Evolutionary conservation across 257 asterid species (phyloP).

Genomic region (Solanum verrucosum): DNA sequence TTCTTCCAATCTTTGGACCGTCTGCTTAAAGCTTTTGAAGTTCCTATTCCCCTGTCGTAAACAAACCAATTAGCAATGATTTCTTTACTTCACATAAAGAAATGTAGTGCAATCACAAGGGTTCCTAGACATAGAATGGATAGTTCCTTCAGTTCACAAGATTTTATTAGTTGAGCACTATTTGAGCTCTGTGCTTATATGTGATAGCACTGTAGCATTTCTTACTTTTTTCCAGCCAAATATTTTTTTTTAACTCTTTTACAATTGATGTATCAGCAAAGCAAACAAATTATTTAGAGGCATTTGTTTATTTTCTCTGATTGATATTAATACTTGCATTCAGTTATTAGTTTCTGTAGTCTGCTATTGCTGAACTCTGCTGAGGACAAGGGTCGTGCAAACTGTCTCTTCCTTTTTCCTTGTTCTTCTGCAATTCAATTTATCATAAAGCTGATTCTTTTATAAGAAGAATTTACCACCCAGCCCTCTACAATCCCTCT

Average conservation of each 20-base stretch:
- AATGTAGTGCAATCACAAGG: not conserved
- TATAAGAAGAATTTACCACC: not conserved
- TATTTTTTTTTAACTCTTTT: not conserved
- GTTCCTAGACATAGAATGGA: not conserved
- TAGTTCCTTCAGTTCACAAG: not conserved
- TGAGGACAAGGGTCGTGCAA: not conserved
- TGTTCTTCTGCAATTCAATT: not conserved
- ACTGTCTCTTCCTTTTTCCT: not conserved
- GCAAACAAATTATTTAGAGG: not conserved
- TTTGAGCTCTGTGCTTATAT: not conserved
- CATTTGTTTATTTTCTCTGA: not conserved
- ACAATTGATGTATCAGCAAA: not conserved
- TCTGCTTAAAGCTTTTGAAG: constrained; percentile 80
- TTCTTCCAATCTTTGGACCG: constrained; percentile 90
- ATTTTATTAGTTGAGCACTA: not conserved
- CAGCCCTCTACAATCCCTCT: not conserved
- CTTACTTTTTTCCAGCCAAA: not conserved
- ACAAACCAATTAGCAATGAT: not conserved
- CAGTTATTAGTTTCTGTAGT: not conserved
- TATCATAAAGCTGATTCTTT: not conserved
- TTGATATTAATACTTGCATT: not conserved
- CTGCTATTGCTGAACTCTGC: not conserved
- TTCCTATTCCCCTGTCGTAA: constrained; percentile 53
- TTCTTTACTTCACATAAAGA: not conserved
- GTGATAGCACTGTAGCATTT: not conserved